Evolutionary conservation across 2,329 filamentous ascomycete genomes (phyloP), one percentile per base, ranked within the genome.

Genomic region (Penicillium concentricum): DNA sequence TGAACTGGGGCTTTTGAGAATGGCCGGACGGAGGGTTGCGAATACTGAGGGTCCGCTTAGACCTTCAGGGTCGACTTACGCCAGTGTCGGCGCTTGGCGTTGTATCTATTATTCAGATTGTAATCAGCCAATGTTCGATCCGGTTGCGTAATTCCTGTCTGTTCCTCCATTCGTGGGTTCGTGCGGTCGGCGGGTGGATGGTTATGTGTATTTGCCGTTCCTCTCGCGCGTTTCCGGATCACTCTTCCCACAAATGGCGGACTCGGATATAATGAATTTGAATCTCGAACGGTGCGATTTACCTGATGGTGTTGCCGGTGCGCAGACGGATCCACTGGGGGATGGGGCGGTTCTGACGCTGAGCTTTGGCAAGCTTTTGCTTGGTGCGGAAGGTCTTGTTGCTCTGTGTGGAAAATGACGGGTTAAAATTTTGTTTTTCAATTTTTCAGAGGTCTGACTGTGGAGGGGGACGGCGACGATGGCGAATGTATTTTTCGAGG

Each of bases 321-420:
- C 93, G 89, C 77, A 99, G 88, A 79, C 94, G 90, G 80, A 99
- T 97, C 94, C 94, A 99, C 87, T 99, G 94, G 70, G 94, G 94
- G 80, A 99, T 97, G 74, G 94, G 94, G 80, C 94, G 90, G 89
- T 99, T 99, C 87, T 97, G 93, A 88, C 96, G 97, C 87, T 97
- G 93, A 79, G 94, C 94, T 87, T 93, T 97, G 79, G 94, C 94
- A 85, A 99, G 92, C 94, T 99, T 99, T 83, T 95, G 90, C 92
- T 99, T 99, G 83, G 92, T 97, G 81, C 92, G 90, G 92, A 99
- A 99, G 79, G 92, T 91, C 89, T 99, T 99, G 86, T 99, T 92
- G 89, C 89, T 93, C 93, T 97, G 80, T 78, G 61, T 58, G 62
- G 56, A 52, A 51, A 58, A 57, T 37, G 52, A 45, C 16, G 51